These are phyloP conservation scores for Rhodotorula sp. DNA, from an alignment of 1,284 basidiomycete species.

Conservation along the genomic window DNA sequence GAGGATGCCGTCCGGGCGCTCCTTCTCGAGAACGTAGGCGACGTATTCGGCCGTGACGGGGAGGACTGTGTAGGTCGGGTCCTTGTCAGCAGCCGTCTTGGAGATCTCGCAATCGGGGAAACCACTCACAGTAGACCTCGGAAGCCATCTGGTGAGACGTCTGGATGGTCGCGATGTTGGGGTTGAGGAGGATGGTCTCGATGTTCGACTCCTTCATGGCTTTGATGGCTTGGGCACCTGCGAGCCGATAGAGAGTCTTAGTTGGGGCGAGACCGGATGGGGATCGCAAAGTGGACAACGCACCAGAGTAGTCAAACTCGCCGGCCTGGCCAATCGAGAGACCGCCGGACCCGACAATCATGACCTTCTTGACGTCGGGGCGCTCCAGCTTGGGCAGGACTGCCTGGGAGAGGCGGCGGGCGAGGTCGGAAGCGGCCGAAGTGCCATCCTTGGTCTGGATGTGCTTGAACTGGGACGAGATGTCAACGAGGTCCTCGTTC, in stretches of 20 bases:
- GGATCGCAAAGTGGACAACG: slow-evolving; percentile 26
- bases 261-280: neutral
- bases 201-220: slow-evolving; percentile 88
- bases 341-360: slow-evolving; percentile 95
- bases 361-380: slow-evolving; percentile 89
- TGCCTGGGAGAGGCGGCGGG: slow-evolving; percentile 82
- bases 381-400: slow-evolving; percentile 82
- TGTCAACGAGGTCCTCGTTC: slow-evolving; percentile 35
- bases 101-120: no score
- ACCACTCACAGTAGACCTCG: slow-evolving; percentile 73
- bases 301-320: slow-evolving; percentile 98
- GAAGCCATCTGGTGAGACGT: slow-evolving; percentile 94
- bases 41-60: slow-evolving; percentile 97
- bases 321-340: slow-evolving; percentile 97
- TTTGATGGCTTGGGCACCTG: slow-evolving; percentile 91
- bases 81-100: neutral
- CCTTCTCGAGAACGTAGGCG: slow-evolving; percentile 97
- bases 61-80: slow-evolving; percentile 55
- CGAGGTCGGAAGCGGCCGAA: slow-evolving; percentile 70
- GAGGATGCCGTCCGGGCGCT: slow-evolving; percentile 93
- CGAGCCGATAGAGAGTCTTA: neutral
- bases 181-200: slow-evolving; percentile 92
- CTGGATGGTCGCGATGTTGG: slow-evolving; percentile 90
- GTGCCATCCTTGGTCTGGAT: slow-evolving; percentile 41
- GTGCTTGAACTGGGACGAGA: slow-evolving; percentile 42